Conservation (phyloP, 805 yeast species). For the Zygotorulaspora florentina region DNA sequence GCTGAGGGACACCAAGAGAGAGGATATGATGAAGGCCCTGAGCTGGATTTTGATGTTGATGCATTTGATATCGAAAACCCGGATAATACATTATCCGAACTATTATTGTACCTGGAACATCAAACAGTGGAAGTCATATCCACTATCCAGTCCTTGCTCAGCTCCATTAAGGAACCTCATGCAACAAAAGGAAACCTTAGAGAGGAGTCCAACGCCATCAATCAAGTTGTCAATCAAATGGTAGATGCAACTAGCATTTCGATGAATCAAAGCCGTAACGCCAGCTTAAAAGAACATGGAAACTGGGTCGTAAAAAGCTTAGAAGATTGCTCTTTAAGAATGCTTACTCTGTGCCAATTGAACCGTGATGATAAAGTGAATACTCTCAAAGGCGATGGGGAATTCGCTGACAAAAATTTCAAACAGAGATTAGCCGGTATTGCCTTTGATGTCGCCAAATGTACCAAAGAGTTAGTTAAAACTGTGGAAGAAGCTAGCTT, state of each 20-base stretch:
- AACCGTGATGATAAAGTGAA: slow-evolving; percentile 32
- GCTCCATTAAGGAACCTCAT: slow-evolving; percentile 71
- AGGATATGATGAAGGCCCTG: slow-evolving; percentile 13
- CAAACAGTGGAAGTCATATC: slow-evolving; percentile 90
- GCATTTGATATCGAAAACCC: slow-evolving; percentile 80
- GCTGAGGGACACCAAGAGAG: background rate
- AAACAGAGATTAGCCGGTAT: slow-evolving; percentile 94
- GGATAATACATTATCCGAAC: slow-evolving; percentile 80
- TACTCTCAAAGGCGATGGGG: slow-evolving; percentile 43
- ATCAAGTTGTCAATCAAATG: slow-evolving; percentile 77
- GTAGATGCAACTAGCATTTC: slow-evolving; percentile 81
- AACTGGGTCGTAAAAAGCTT: slow-evolving; percentile 84
- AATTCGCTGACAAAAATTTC: slow-evolving; percentile 81
- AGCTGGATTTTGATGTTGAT: slow-evolving; percentile 57
- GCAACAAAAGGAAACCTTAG: slow-evolving; percentile 72
- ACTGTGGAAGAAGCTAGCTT: slow-evolving; percentile 93
- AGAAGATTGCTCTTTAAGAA: slow-evolving; percentile 78
- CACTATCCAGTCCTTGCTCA: slow-evolving; percentile 77
- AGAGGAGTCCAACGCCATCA: slow-evolving; percentile 69
- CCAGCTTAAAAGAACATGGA: slow-evolving; percentile 83
- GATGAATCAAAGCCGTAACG: slow-evolving; percentile 84
- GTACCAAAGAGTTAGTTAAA: slow-evolving; percentile 92
- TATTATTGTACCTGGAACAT: slow-evolving; percentile 81
- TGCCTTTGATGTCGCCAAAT: slow-evolving; percentile 93
- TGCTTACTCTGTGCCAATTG: slow-evolving; percentile 62